phyloP scores from a whole-genome alignment of 1,284 basidiomycete species.

The Cystobasidium sp. region DNA sequence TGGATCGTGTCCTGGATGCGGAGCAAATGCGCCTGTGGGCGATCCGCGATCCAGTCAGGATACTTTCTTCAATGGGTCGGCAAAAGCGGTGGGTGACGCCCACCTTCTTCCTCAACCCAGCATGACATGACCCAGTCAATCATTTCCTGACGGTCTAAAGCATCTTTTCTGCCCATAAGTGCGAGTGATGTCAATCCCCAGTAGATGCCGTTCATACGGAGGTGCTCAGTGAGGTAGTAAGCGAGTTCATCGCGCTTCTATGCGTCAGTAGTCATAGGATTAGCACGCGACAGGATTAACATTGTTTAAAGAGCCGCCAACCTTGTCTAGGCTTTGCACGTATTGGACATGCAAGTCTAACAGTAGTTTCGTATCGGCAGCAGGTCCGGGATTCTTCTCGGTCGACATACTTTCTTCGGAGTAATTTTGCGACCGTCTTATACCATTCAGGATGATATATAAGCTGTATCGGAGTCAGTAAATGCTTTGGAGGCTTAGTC shows the following conservation, averaged over 20 bases:
- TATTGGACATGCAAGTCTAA: constrained; percentile 69
- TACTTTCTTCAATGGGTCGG: not conserved
- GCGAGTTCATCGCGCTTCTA: constrained; percentile 83
- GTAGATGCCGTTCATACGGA: constrained; percentile 94
- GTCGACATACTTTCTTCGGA: not conserved
- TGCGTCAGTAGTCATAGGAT: not conserved
- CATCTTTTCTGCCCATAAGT: constrained; percentile 76
- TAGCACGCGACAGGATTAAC: constrained; percentile 45
- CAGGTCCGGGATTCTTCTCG: not conserved
- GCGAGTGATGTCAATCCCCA: constrained; percentile 91
- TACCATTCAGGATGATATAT: not conserved
- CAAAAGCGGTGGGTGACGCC: constrained; percentile 15
- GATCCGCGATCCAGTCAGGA: not conserved
- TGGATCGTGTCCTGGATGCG: constrained; percentile 90
- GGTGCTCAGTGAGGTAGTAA: constrained; percentile 90
- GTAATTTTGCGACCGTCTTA: constrained; percentile 3
- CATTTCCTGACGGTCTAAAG: constrained; percentile 79
- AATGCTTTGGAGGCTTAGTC: not conserved
- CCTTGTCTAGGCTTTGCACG: constrained; percentile 73
- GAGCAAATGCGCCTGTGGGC: constrained; percentile 80
- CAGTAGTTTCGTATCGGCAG: constrained; percentile 53
- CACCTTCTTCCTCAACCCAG: constrained; percentile 87
- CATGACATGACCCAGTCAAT: constrained; percentile 89
- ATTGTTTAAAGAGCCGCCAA: constrained; percentile 52
- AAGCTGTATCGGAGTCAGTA: not conserved